A percentile compares a stretch with the other conserved stretches of the same genome.
These are phyloP conservation scores for Auricularia auricula-judae DNA, from an alignment of 768 basidiomycete species.

Conservation along the genomic window DNA sequence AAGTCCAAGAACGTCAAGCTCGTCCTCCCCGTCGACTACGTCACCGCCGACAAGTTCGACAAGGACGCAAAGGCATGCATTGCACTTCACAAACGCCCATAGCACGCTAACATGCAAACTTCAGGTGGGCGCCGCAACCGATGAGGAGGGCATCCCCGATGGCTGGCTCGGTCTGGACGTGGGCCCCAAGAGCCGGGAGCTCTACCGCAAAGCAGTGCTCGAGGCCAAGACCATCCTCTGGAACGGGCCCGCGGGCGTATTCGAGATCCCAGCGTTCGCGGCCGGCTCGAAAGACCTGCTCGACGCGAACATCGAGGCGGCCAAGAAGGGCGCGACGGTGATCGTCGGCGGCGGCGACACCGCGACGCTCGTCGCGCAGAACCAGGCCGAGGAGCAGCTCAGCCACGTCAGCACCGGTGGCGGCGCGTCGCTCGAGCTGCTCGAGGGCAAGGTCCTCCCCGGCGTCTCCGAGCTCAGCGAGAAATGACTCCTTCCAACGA, in stretches of 20 bases:
- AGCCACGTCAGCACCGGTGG: conserved; percentile 97
- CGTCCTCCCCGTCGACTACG: conserved; percentile 90
- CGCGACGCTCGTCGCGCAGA: conserved; percentile 89
- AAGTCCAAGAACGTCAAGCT: conserved; percentile 85
- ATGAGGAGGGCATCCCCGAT: conserved; percentile 77
- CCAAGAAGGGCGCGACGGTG: conserved; percentile 75
- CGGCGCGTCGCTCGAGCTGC: conserved; percentile 84
- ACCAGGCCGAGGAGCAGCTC: conserved; percentile 73
- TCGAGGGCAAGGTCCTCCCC: conserved; percentile 97
- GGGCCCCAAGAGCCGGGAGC: conserved; percentile 70
- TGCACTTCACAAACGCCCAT: conserved; percentile 1
- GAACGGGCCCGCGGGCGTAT: conserved; percentile 98
- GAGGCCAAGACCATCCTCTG: conserved; percentile 93
- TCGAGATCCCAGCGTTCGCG: conserved; percentile 91
- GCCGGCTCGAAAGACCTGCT: conserved; percentile 75
- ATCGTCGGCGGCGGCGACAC: conserved; percentile 96
- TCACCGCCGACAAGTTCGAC: conserved; percentile 91
- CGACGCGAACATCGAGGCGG: conserved; percentile 78
- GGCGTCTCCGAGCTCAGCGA: conserved; percentile 87
- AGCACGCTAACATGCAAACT: conserved; percentile 1
- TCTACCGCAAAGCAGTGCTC: conserved; percentile 70
- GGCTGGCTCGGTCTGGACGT: conserved; percentile 94
- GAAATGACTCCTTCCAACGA: conserved; percentile 28
- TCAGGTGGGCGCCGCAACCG: conserved; percentile 67
- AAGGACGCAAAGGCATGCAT: conserved; percentile 69